These are phyloP conservation scores for Myxozyma udenii DNA, from an alignment of 805 yeast genomes.

Conservation along the genomic window DNA sequence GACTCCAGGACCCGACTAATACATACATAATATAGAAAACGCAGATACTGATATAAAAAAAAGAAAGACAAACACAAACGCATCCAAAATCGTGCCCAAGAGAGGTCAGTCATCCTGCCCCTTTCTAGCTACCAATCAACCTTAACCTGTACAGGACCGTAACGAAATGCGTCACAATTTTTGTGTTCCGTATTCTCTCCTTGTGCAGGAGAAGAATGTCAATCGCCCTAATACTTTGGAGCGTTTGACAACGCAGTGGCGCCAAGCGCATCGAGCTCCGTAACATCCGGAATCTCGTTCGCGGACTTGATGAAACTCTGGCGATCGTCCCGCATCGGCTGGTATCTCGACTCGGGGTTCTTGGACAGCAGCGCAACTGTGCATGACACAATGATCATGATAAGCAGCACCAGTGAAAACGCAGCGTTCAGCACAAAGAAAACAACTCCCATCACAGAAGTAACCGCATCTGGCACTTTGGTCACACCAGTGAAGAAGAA, in stretches of 20 bases:
- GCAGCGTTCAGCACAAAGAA: constrained; percentile 86
- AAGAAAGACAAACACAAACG: no score
- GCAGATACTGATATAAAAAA: no score
- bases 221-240: constrained; percentile 18
- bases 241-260: constrained; percentile 42
- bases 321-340: constrained; percentile 95
- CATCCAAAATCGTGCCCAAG: no score
- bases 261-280: constrained; percentile 71
- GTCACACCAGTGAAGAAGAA: constrained; percentile 72
- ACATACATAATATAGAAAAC: no score
- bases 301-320: constrained; percentile 69
- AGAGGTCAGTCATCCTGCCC: no score
- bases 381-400: constrained; percentile 87
- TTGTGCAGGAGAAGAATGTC: no score
- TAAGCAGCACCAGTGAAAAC: constrained; percentile 73
- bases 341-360: constrained; percentile 93
- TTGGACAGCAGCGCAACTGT: constrained; percentile 75
- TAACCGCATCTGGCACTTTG: constrained; percentile 87
- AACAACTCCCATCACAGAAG: constrained; percentile 87
- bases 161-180: no score
- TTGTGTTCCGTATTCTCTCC: no score
- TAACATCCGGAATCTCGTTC: constrained; percentile 41
- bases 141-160: no score
- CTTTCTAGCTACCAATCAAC: no score
- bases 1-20: no score